Conservation (phyloP, 768 basidiomycete genomes). For the Termitomyces sp. region DNA sequence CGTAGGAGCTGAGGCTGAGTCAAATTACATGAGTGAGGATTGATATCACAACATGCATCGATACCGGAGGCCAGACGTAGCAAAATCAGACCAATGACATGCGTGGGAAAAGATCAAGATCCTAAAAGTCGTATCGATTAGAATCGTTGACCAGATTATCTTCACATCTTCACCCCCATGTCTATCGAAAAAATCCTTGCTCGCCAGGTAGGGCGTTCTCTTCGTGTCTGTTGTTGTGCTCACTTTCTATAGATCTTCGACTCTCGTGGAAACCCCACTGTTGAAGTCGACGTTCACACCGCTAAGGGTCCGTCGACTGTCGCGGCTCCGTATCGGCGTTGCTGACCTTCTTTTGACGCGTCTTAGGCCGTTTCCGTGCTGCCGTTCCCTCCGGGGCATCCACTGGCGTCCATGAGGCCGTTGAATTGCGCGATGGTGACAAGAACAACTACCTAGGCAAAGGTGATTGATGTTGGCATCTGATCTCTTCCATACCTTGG, state of each 20-base stretch:
- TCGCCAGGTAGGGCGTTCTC: slow-evolving; percentile 62
- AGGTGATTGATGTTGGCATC: slow-evolving; percentile 42
- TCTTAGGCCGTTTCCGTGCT: slow-evolving; percentile 83
- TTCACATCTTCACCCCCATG: slow-evolving; percentile 47
- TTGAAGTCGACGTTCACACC: slow-evolving; percentile 90
- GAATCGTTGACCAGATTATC: slow-evolving; percentile 16
- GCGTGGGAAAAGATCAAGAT: slow-evolving; percentile 38
- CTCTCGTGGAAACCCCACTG: slow-evolving; percentile 97
- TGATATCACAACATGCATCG: neutral
- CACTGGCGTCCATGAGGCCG: slow-evolving; percentile 96
- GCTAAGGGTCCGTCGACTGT: slow-evolving; percentile 56
- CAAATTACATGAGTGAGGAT: neutral
- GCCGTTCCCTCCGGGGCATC: slow-evolving; percentile 98
- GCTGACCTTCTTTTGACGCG: slow-evolving; percentile 9
- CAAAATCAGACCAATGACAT: slow-evolving; percentile 2
- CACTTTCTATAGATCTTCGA: slow-evolving; percentile 81
- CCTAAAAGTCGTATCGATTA: slow-evolving; percentile 35
- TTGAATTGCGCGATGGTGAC: slow-evolving; percentile 97
- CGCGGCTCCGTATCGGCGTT: neutral
- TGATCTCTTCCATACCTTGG: slow-evolving; percentile 1
- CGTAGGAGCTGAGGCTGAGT: slow-evolving; percentile 4
- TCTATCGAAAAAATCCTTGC: slow-evolving; percentile 89
- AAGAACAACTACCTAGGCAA: slow-evolving; percentile 93
- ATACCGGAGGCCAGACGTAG: neutral
- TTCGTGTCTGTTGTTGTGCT: slow-evolving; percentile 8